Evolutionary conservation across 2,329 filamentous ascomycete species (phyloP), one percentile per base, ranked within the genome.

Genomic region (Phaeomoniella chlamydospora): DNA sequence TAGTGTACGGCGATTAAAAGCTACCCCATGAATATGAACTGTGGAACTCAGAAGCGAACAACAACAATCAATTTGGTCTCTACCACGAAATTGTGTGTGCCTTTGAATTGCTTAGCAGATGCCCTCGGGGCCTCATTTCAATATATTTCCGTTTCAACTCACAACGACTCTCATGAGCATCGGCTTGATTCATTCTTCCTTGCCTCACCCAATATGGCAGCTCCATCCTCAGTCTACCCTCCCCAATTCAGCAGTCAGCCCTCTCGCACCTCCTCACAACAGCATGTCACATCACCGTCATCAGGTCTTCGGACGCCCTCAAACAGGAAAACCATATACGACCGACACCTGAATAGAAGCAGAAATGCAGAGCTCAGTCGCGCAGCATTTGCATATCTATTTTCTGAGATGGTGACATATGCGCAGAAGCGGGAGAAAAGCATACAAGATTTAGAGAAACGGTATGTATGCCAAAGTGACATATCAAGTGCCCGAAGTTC

Each of bases 261-360:
- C 22, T 26, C 22, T 9, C 22, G 22, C 22, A 6, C 22, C 6
- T 6, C 22, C n/a, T 26, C 22, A n/a, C 22, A 26, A 26, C 22
- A 26, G n/a, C n/a, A n/a, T n/a, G 22, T 26, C 22, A 26, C 22
- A 9, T 6, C 9, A 26, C 9, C 9, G n/a, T n/a, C 22, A n/a
- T 9, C 22, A n/a, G 78, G 82, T 16, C 77, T 98, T 42, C 82
- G 86, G 47, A 84, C 92, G 52, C 88, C 90, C 33, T 83, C 83
- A 38, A 93, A 77, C 58, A 85, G 86, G 64, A 96, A 96, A 65
- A 94, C 86, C 45, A 96, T 98, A 64, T 98, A 96, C 67, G 86
- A 94, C 67, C 75, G 90, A 37, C 86, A 93, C 42, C 68, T 96
- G 42, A 94, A 94, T 61, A 81, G 90, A 44, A 80, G 78, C 49